phyloP scores from a whole-genome alignment of 108 stramenopile genomes.

The Craspedostauros australis region DNA sequence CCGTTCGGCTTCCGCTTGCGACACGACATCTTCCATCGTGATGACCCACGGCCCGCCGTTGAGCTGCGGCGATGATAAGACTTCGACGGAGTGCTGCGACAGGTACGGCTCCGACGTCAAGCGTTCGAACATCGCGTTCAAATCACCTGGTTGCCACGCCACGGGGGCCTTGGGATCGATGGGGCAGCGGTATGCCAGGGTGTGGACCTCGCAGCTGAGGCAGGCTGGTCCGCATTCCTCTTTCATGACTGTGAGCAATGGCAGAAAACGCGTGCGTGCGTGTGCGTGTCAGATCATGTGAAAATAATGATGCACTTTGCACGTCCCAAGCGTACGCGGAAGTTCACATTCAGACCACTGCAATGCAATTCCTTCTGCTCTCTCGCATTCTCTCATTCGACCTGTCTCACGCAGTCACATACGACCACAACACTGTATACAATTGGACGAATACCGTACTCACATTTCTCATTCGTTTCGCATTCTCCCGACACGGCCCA shows the following conservation, averaged over 20 bases:
- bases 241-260: too few relatives aligned
- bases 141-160: conserved; percentile 53
- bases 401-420: too few relatives aligned
- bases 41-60: conserved; percentile 82
- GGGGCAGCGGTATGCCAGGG: conserved; percentile 48
- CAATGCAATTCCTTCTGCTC: too few relatives aligned
- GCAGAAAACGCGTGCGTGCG: too few relatives aligned
- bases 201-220: conserved; percentile 43
- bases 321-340: too few relatives aligned
- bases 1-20: conserved; percentile 59
- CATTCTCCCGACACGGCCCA: conserved; percentile 60
- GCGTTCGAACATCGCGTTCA: conserved; percentile 61
- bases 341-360: too few relatives aligned
- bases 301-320: too few relatives aligned
- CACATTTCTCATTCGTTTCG: conserved; percentile 31
- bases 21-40: conserved; percentile 77
- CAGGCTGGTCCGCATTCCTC: conserved; percentile 61
- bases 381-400: too few relatives aligned
- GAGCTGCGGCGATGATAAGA: conserved; percentile 48
- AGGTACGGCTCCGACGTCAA: conserved; percentile 41
- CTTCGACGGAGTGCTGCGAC: conserved; percentile 41
- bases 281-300: too few relatives aligned
- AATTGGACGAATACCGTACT: conserved; percentile 2
- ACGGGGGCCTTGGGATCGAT: conserved; percentile 39
- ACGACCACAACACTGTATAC: too few relatives aligned